Base-by-base conservation (phyloP, 441 rosid genomes). In the Aquilaria agallochum region DNA sequence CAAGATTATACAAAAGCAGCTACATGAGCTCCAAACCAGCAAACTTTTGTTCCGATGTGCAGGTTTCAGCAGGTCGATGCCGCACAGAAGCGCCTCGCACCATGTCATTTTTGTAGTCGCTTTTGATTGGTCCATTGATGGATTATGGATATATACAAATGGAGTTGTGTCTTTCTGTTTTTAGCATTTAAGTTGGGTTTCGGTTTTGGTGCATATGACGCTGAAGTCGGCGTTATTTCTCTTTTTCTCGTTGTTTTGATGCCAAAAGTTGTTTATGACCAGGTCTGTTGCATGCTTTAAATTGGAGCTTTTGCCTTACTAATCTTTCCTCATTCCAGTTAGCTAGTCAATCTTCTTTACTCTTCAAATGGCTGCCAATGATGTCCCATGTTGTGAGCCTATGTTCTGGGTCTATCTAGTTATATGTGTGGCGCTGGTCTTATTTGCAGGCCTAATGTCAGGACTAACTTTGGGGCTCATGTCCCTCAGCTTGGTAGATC, bases 381-480 rank as follows among this genome's bases (percentile, higher is more conserved):
- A 87, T 68, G 88, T 90, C 36, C 97, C 92, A 57, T 88, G 97
- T 65, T 90, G 98, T 53, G 86, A 81, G 69, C 72, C 85, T 2
- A 83, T 86, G 97, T 93, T 90, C 78, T 90, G 98, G 95, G 72
- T 74, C 5, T 90, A 86, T 62, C 68, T 90, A 13, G 42, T 76
- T 44, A 72, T 78, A 65, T 82, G 86, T 36, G 57, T 81, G 44
- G 76, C 66, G 56, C 82, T 93, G 31, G 97, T 90, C 34, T 69
- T 60, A 11, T 90, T 90, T 44, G 94, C 97, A 27, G 98, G 98
- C 60, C 75, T 90, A 50, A 86, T 83, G 86, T 93, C 98, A 48
- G 97, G 98, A 15, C 87, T 93, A 5, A 86, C 96, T 14, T 66
- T 93, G 40, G 98, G 98, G 44, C 95, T 93, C 74, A 82, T 93